These are phyloP conservation scores for Bombardia bombarda DNA, from an alignment of 495 filamentous ascomycete genomes.

Conservation along the genomic window DNA sequence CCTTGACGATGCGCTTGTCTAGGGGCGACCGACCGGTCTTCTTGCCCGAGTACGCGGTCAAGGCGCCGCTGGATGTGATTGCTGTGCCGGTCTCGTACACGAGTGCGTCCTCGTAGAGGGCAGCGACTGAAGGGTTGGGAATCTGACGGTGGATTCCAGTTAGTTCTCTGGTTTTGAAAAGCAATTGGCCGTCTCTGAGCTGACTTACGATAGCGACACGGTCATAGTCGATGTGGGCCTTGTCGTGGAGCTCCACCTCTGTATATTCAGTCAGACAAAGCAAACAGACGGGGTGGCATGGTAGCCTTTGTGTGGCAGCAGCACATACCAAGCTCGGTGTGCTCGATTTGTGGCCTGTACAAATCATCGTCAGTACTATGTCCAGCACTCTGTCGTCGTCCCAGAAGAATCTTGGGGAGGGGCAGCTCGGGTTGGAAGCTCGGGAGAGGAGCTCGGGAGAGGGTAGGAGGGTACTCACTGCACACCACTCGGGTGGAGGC, in stretches of 20 bases:
- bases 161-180: no score
- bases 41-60: constrained; percentile 94
- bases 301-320: no score
- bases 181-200: not conserved
- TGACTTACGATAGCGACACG: constrained; percentile 80
- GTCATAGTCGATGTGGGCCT: constrained; percentile 98
- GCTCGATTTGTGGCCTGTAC: constrained; percentile 67
- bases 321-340: constrained; percentile 72
- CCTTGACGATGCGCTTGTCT: constrained; percentile 95
- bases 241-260: constrained; percentile 94
- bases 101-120: constrained; percentile 97
- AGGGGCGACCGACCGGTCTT: constrained; percentile 96
- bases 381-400: not conserved
- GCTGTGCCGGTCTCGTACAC: constrained; percentile 94
- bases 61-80: constrained; percentile 88
- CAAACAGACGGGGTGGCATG: no score
- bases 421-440: no score
- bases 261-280: not conserved
- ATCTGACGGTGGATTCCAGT: no score
- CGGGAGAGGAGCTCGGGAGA: constrained; percentile 1
- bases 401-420: not conserved
- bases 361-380: constrained; percentile 6
- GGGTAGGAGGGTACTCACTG: constrained; percentile 52
- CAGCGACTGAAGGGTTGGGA: constrained; percentile 80
- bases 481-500: constrained; percentile 82